Base-by-base conservation (phyloP, 1,284 basidiomycete species). In the Stereum hirsutum region DNA sequence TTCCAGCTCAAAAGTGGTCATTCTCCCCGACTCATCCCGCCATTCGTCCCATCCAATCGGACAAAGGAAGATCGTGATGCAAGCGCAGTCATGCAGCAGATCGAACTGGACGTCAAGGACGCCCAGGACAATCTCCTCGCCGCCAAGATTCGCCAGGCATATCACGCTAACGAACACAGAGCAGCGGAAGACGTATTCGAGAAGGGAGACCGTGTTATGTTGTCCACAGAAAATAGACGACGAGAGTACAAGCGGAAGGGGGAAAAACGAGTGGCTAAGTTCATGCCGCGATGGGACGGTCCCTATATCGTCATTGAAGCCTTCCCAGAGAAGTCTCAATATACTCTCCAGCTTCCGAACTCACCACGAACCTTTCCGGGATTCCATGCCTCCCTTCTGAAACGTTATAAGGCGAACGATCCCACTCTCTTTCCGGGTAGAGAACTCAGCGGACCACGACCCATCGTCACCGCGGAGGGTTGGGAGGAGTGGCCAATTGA, bases 1-100 rank as follows among this genome's bases (percentile, higher is more conserved):
- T 68, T 67, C 57, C 45, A 55, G 36, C 42, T 51, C 6, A 39
- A 31, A 4, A 17, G 27, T 5, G 50, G 52, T 3, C 42, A 38
- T 14, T 43, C 42, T 12, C 56, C 57, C 1, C 25, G 43, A 3
- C 10, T 57, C 15, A 42, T 53, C 11, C 51, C 48, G 0, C 46
- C 48, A 5, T 25, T 47, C 26, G 6, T 5, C 20, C 10, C 36
- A 23, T 38, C 10, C 20, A 21, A 12, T 19, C 11, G 8, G 20
- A 10, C 36, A 14, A 21, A 10, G 19, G 14, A 12, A 10, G 4
- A 14, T 8, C 3, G 8, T n/a, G 2, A 20, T 7, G 39, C 39
- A 1, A 4, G n/a, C 12, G 10, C 8, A 17, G 5, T 6, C 1
- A 25, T 28, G 4, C 10, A 30, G 5, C 24, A 12, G 1, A 20